Base-by-base conservation (phyloP, 306 rosid genomes). In the Comarum palustre region DNA sequence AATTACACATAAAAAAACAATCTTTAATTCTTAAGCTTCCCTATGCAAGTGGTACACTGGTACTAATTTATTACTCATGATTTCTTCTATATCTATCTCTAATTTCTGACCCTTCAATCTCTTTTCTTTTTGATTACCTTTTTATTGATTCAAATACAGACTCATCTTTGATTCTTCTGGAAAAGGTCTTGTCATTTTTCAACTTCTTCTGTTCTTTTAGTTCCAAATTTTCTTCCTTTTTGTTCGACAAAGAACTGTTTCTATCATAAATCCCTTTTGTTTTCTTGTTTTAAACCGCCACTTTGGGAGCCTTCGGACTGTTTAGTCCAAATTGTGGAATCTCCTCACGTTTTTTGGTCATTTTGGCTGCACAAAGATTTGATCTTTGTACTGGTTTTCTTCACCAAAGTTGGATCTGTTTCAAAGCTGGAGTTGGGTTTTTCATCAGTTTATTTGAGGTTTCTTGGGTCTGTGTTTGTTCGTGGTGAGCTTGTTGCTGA, bases 31-130 rank as follows among this genome's bases (percentile, higher is more conserved):
- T 19, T 20, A 65, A 69, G 55, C 43, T 72, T 71, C 2, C 38
- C 19, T 13, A 12, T 54, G 75, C 84, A 77, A 67, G 77, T 73
- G 77, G 75, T 24, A 51, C 52, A 67, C 74, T 73, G 77, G 75
- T 24, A 51, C 52, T 74, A 75, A 19, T 51, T 75, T 75, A 42
- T 61, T 70, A 55, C 34, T 74, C 78, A 62, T 75, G 62, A 27
- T 29, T 31, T 60, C 4, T 16, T 32, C 14, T 32, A 32, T 7
- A 61, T 16, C 39, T 12, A 58, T 13, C 22, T 32, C 41, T 16
- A 16, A 61, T 27, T 38, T 71, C 54, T 68, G 66, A 73, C 66
- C 77, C 69, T 60, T 78, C 29, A 22, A 19, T 65, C 59, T 58
- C 2, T 9, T 72, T 69, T 50, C 58, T 46, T 46, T 38, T 80